Conservation (phyloP, 2,329 filamentous ascomycete genomes). For the Cordyceps cateniannulata region DNA sequence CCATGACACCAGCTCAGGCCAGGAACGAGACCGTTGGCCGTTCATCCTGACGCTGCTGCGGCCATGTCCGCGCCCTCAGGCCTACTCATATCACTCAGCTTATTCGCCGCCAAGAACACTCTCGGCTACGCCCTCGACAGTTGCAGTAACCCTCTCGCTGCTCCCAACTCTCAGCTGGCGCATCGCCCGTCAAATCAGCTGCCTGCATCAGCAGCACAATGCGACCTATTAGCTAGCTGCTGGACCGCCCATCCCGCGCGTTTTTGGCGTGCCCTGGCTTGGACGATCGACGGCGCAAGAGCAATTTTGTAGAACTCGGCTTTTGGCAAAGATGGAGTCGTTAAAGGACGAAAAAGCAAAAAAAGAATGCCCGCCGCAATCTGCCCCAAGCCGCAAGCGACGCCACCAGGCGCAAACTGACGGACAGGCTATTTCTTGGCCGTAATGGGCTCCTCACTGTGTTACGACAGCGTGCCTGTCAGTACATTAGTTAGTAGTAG, state of each 20-base stretch:
- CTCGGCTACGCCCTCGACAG: neutral
- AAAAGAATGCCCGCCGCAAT: neutral
- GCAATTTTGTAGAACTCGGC: neutral
- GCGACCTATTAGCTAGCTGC: neutral
- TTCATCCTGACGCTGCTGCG: neutral
- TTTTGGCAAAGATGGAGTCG: neutral
- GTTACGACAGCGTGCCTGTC: neutral
- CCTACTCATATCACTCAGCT: slow-evolving; percentile 7
- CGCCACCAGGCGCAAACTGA: slow-evolving; percentile 8
- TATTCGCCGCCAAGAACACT: slow-evolving; percentile 3
- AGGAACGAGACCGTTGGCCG: neutral
- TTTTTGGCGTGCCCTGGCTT: neutral
- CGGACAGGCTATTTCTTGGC: neutral
- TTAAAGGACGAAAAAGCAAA: neutral
- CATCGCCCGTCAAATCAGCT: neutral
- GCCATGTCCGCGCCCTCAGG: neutral
- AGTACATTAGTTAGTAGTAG: neutral
- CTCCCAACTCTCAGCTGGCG: neutral
- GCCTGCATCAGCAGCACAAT: neutral
- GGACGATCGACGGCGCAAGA: neutral
- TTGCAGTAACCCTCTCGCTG: neutral
- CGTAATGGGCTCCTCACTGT: neutral
- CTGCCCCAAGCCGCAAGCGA: neutral
- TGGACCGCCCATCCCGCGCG: neutral
- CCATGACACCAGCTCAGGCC: neutral